A percentile compares a stretch with the other conserved stretches of the same genome.
Evolutionary conservation across 257 asterid genomes (phyloP).

Genomic region (Solanum rostratum): DNA sequence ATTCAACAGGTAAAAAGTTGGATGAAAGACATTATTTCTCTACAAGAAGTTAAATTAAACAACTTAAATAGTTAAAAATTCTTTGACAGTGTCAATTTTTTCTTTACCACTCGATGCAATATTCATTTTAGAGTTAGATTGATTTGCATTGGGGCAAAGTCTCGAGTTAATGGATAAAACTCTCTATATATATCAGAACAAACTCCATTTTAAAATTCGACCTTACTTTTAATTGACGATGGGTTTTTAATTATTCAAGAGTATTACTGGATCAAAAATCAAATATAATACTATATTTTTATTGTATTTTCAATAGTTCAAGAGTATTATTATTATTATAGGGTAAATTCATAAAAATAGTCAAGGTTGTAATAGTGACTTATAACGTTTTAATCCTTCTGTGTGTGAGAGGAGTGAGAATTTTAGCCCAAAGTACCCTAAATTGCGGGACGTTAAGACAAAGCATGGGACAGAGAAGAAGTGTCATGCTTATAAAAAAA

Average conservation of each 20-base stretch:
- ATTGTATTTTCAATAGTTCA: background rate
- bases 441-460: slow-evolving; percentile 19
- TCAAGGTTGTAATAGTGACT: background rate
- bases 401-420: background rate
- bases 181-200: background rate
- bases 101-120: background rate
- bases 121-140: background rate
- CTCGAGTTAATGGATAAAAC: background rate
- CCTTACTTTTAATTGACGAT: no score
- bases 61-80: background rate
- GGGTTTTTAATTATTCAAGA: no score
- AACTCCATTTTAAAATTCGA: background rate
- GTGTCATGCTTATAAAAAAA: background rate
- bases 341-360: background rate
- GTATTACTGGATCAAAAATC: background rate
- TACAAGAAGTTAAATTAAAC: background rate
- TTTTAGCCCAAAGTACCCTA: background rate
- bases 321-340: no score
- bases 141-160: background rate
- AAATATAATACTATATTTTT: no score
- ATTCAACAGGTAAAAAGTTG: background rate
- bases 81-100: background rate
- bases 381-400: background rate
- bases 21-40: background rate
- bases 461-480: slow-evolving; percentile 21